A percentile compares a stretch with the other conserved stretches of the same genome.
Conservation (phyloP, 345 rosid species). For the Barbarea vulgaris region DNA sequence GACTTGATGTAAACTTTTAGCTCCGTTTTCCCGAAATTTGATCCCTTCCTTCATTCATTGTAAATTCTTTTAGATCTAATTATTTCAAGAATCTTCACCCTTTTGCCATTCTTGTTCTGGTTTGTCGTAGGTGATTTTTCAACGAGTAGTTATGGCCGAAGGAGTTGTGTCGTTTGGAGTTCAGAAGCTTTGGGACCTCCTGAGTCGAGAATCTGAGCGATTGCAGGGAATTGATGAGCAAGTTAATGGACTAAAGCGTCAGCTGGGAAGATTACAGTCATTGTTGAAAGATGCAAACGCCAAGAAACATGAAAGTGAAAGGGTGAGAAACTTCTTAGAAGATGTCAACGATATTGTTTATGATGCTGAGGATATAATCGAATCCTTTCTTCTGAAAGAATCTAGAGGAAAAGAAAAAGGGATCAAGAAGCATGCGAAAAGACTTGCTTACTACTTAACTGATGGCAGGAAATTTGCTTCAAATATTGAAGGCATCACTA, state of each 20-base stretch:
- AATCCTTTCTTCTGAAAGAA: conserved; percentile 21
- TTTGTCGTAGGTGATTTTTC: neutral
- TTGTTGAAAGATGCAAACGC: conserved; percentile 37
- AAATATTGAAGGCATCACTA: conserved; percentile 23
- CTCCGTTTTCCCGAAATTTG: too few species aligned
- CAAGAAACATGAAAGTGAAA: conserved; percentile 25
- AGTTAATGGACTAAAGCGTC: conserved; percentile 10
- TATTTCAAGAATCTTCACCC: neutral
- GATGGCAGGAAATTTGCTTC: neutral
- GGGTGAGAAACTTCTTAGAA: conserved; percentile 13
- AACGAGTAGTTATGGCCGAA: neutral
- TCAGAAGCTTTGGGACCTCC: neutral
- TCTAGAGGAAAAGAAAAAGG: neutral
- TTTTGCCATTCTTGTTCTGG: neutral
- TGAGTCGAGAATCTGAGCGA: neutral
- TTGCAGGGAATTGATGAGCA: conserved; percentile 13
- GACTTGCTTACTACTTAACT: neutral
- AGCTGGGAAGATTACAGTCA: conserved; percentile 27
- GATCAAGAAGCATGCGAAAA: neutral
- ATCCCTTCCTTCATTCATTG: too few species aligned
- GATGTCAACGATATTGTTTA: conserved; percentile 25
- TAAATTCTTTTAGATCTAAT: neutral
- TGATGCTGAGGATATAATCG: conserved; percentile 35
- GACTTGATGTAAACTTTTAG: too few species aligned
- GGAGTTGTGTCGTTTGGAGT: neutral